phyloP scores from a whole-genome alignment of 106 monocot species.

The Dendrobium catenatum region DNA sequence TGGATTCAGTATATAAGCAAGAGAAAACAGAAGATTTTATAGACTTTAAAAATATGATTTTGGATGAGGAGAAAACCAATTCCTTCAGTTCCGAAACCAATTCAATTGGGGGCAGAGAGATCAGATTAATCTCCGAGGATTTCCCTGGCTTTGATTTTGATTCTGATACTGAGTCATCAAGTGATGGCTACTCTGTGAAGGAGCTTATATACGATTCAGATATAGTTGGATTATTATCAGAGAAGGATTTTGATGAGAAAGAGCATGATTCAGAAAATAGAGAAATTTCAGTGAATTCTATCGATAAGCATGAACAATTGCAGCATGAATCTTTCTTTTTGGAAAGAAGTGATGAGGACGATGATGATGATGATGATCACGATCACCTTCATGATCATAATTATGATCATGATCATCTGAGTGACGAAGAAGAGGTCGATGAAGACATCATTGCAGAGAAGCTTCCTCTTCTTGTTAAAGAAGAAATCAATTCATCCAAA shows the following conservation, averaged over 20 bases:
- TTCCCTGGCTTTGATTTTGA: slow-evolving; percentile 41
- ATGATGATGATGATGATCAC: background rate
- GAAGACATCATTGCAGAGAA: background rate
- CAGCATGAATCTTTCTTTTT: background rate
- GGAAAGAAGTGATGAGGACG: background rate
- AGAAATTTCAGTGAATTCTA: background rate
- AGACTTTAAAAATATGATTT: background rate
- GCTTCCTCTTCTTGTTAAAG: background rate
- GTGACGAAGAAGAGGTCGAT: background rate
- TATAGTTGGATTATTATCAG: slow-evolving; percentile 37
- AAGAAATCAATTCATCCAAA: background rate
- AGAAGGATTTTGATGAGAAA: slow-evolving; percentile 22
- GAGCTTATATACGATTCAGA: slow-evolving; percentile 38
- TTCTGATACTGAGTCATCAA: slow-evolving; percentile 26
- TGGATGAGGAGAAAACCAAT: background rate
- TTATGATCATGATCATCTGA: too few species aligned
- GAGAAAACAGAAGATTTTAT: background rate
- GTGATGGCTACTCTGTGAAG: slow-evolving; percentile 66
- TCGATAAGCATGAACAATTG: background rate
- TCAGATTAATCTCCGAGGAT: slow-evolving; percentile 8
- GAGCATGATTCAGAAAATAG: slow-evolving; percentile 2
- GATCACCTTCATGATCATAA: too few species aligned
- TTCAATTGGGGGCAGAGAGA: slow-evolving; percentile 7
- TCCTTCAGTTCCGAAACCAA: slow-evolving; percentile 4
- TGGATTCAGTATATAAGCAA: background rate